Evolutionary conservation across 140 eudicot species (phyloP), one percentile per base, ranked within the genome.

Genomic region (Senecio squalidus): DNA sequence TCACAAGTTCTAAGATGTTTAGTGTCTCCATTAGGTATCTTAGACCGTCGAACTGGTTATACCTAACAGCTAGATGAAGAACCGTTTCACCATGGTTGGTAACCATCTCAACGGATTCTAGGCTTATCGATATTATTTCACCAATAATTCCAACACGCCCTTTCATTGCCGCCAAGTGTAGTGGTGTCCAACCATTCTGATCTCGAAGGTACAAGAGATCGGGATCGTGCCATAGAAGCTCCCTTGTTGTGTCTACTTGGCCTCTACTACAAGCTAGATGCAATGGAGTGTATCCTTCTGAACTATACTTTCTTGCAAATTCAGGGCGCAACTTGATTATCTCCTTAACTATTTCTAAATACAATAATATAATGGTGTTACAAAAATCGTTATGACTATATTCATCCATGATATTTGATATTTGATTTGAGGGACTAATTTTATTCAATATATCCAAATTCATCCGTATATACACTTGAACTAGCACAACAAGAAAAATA

Each of bases 241-340:
- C 77, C 29, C 82, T 63, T 47, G 72, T 67, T 47, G 77, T 77
- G 8, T 82, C 84, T 8, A 82, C 8, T 6, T 77, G 80, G 31
- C 88, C 81, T 70, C 54, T 74, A 61, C 81, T 74, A 34, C 88
- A 81, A 8, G 84, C 81, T 23, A 78, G 25, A 54, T 82, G 89
- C 41, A 82, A 58, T 4, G 89, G 81, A 0, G 81, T 43, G 60
- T 66, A 71, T 45, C 89, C 84, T 20, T 77, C 61, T 4, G 48
- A 53, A 38, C 65, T 58, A 62, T 17, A 60, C 59, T 78, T 82
- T 53, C 59, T 64, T 48, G 84, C 89, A 33, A 82, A 78, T 46
- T 78, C 75, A 0, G 81, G 79, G 0, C 82, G 73, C n/a, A 25
- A 72, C 4, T 62, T 46, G 8, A 82, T 20, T 58, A 82, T 62